These are phyloP conservation scores for Quercus suber DNA, from an alignment of 306 rosid species.

Conservation along the genomic window DNA sequence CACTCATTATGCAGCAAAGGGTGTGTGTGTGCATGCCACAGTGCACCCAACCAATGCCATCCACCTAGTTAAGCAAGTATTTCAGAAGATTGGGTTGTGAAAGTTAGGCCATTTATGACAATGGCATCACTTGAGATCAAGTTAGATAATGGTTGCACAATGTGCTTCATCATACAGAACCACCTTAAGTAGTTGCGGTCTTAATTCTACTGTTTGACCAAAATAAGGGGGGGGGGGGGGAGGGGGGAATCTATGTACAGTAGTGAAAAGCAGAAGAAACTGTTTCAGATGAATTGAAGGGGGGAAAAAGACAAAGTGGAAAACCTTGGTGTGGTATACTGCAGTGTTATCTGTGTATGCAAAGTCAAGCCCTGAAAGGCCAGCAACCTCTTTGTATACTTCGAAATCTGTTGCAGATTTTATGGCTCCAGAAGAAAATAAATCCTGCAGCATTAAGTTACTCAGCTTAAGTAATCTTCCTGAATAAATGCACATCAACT, in stretches of 20 bases:
- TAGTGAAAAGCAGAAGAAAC: slow-evolving; percentile 15
- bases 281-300: slow-evolving; percentile 8
- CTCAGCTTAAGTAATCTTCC: slow-evolving; percentile 13
- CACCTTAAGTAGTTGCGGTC: neutral
- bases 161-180: neutral
- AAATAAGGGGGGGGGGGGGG: neutral
- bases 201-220: slow-evolving; percentile 8
- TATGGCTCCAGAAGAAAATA: slow-evolving; percentile 85
- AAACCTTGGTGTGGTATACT: slow-evolving; percentile 96
- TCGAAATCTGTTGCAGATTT: slow-evolving; percentile 95
- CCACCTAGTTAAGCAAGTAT: too few species aligned
- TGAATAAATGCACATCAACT: slow-evolving; percentile 15
- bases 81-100: neutral
- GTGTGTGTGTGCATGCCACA: too few species aligned
- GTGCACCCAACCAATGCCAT: too few species aligned
- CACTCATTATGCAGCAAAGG: too few species aligned
- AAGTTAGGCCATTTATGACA: neutral
- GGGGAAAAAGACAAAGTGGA: slow-evolving; percentile 19
- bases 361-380: slow-evolving; percentile 95
- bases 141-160: neutral
- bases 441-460: slow-evolving; percentile 57
- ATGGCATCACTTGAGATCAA: neutral
- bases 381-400: slow-evolving; percentile 83
- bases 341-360: slow-evolving; percentile 78
- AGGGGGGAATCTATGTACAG: slow-evolving; percentile 15